A percentile compares a stretch with the other conserved stretches of the same genome.
phyloP scores from a whole-genome alignment of 73 alveolate species.

The Tetrahymena elliotti region DNA sequence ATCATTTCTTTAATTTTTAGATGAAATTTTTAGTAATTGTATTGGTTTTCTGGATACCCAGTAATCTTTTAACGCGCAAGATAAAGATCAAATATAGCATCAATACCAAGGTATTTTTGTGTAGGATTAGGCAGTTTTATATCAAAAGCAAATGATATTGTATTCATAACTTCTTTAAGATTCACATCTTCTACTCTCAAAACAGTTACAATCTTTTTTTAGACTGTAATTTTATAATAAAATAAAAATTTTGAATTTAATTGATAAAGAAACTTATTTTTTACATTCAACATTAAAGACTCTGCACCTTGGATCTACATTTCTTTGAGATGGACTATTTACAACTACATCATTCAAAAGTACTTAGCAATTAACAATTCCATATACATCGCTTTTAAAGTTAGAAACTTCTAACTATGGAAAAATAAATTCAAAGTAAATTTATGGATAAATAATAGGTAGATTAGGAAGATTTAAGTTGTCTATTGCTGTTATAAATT shows the following conservation, averaged over 20 bases:
- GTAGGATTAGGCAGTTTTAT: not conserved
- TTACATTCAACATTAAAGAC: not conserved
- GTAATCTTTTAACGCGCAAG: not conserved
- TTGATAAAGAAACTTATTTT: too few species aligned
- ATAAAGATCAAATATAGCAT: not conserved
- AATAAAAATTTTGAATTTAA: too few species aligned
- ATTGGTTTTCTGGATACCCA: not conserved
- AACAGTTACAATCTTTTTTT: not conserved
- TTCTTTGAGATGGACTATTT: not conserved
- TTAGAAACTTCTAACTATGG: not conserved
- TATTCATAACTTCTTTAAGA: not conserved
- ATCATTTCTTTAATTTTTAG: not conserved
- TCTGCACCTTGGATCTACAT: not conserved
- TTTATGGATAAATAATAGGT: not conserved
- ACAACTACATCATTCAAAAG: not conserved
- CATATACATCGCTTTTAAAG: not conserved
- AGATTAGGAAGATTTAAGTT: not conserved
- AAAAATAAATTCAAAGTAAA: not conserved
- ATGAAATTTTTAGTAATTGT: not conserved
- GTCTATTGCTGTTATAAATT: not conserved
- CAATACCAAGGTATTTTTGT: not conserved
- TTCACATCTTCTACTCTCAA: not conserved
- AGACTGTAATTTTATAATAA: not conserved
- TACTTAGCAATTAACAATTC: not conserved
- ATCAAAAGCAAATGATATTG: not conserved